These are phyloP conservation scores for Rhynchospora pubera DNA, from an alignment of 176 grass and related monocot species.

Conservation along the genomic window DNA sequence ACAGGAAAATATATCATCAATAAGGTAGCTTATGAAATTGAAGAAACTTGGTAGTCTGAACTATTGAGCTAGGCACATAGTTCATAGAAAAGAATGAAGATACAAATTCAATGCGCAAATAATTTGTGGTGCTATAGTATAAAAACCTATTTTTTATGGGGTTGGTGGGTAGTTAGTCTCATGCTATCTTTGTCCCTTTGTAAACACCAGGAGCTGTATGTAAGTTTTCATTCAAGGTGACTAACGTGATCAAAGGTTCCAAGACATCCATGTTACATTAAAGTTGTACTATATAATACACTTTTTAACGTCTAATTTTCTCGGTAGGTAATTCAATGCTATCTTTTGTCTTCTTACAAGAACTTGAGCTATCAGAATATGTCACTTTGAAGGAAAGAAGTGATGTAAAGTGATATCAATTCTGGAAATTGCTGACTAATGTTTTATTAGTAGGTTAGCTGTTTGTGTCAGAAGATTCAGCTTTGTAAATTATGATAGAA, in stretches of 20 bases:
- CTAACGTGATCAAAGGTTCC: not conserved
- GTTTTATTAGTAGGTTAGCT: conserved; percentile 10
- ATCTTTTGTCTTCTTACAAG: too few relatives aligned
- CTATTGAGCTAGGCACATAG: not conserved
- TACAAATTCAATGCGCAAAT: not conserved
- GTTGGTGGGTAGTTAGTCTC: conserved; percentile 8
- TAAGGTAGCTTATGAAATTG: conserved; percentile 1
- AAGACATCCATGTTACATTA: conserved; percentile 1
- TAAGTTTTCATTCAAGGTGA: not conserved
- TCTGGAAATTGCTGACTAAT: conserved; percentile 11
- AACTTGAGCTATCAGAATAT: not conserved
- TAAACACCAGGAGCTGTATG: not conserved
- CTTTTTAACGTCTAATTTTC: not conserved
- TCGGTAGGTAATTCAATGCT: too few relatives aligned
- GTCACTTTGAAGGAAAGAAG: not conserved
- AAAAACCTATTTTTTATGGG: not conserved
- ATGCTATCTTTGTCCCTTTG: conserved; percentile 11
- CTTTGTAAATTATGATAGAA: not conserved
- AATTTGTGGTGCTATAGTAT: not conserved
- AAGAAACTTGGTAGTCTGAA: not conserved
- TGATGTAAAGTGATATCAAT: not conserved
- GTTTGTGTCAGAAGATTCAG: not conserved
- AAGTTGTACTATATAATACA: not conserved
- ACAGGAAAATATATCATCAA: not conserved
- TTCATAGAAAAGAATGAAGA: not conserved